Evolutionary conservation across 2,329 filamentous ascomycete genomes (phyloP).

Genomic region (Geosmithia putterillii): DNA sequence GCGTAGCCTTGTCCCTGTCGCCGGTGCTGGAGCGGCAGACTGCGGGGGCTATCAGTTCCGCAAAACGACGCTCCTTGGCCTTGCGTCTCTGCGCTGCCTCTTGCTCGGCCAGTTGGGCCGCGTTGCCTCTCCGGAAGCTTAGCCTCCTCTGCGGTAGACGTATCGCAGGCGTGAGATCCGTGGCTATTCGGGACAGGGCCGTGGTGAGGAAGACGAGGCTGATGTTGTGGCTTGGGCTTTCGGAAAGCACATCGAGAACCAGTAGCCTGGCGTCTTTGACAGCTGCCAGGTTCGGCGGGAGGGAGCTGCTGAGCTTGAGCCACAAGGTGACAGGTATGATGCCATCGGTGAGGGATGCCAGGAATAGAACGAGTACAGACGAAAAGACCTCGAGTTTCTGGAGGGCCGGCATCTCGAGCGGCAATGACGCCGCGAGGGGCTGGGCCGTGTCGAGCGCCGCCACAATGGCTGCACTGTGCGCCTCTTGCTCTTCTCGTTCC

Average conservation of each 20-base stretch:
- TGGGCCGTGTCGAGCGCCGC: constrained; percentile 64
- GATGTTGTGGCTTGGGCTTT: constrained; percentile 69
- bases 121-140: constrained; percentile 25
- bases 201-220: constrained; percentile 79
- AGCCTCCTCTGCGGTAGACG: constrained; percentile 25
- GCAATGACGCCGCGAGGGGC: constrained; percentile 48
- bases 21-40: constrained; percentile 2
- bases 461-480: constrained; percentile 26
- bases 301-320: constrained; percentile 36
- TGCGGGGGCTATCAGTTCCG: constrained; percentile 3
- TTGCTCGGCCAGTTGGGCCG: constrained; percentile 3
- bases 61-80: constrained; percentile 4
- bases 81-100: constrained; percentile 2
- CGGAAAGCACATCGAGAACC: constrained; percentile 62
- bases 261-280: constrained; percentile 30
- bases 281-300: constrained; percentile 11
- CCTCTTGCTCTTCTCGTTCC: constrained; percentile 9
- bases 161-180: constrained; percentile 31
- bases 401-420: constrained; percentile 47
- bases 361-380: constrained; percentile 61
- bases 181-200: constrained; percentile 48
- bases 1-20: constrained; percentile 3
- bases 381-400: constrained; percentile 65
- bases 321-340: constrained; percentile 62
- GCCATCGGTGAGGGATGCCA: constrained; percentile 65